Percentiles rank a stretch among this genome's conserved stretches.
phyloP scores from a whole-genome alignment of 1,284 basidiomycete genomes.

The Cerioporus squamosus region DNA sequence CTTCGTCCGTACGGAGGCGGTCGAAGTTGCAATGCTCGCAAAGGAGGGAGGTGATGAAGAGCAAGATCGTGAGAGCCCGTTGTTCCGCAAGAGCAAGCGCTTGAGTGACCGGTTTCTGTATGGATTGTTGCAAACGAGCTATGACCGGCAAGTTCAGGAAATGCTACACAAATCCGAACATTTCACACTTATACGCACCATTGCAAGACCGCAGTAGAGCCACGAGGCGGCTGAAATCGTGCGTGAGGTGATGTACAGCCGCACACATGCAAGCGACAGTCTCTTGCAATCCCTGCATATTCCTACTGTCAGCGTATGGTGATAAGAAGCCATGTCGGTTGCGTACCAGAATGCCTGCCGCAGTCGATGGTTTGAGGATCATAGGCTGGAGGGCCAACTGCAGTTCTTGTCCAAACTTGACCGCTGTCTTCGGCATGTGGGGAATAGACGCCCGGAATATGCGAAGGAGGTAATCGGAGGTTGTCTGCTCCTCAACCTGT shows the following conservation, averaged over 20 bases:
- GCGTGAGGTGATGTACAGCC: conserved; percentile 84
- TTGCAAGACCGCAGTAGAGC: conserved; percentile 85
- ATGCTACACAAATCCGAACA: background rate
- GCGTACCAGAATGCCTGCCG: conserved; percentile 64
- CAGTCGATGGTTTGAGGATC: conserved; percentile 79
- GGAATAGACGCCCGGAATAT: conserved; percentile 89
- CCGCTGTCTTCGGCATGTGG: conserved; percentile 85
- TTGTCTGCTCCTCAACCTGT: conserved; percentile 82
- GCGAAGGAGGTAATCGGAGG: conserved; percentile 84
- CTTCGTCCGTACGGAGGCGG: conserved; percentile 61
- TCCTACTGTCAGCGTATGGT: too few relatives aligned
- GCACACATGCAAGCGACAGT: conserved; percentile 90
- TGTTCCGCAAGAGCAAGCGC: conserved; percentile 40
- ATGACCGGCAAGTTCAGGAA: background rate
- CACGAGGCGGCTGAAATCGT: conserved; percentile 79
- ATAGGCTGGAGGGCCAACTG: conserved; percentile 84
- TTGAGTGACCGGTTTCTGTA: conserved; percentile 33
- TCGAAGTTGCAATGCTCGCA: conserved; percentile 93
- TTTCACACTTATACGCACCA: conserved; percentile 51
- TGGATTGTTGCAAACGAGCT: conserved; percentile 65
- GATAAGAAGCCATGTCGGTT: too few relatives aligned
- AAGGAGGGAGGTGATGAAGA: conserved; percentile 84
- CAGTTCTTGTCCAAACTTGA: conserved; percentile 86
- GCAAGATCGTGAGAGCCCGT: conserved; percentile 61
- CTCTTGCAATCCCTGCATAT: conserved; percentile 78